Percentiles rank a stretch among this genome's conserved stretches.
Evolutionary conservation across 2,329 filamentous ascomycete genomes (phyloP).

Genomic region (Ascochyta viciae-villosae): DNA sequence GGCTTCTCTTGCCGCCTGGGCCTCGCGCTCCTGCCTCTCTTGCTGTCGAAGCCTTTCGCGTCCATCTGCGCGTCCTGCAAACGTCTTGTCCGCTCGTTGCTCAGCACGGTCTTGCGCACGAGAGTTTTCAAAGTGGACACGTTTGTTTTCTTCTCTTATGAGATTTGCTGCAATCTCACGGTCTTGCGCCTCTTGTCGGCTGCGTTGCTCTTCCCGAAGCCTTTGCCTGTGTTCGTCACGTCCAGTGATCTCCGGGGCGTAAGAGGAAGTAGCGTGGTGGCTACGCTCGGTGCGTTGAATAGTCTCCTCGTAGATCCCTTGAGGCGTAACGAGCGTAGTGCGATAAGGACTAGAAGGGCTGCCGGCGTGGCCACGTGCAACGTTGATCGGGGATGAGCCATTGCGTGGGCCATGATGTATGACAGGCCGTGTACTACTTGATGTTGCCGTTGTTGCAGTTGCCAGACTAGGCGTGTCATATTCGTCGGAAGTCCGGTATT

Average conservation of each 20-base stretch:
- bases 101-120: conserved; percentile 31
- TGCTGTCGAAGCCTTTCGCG: conserved; percentile 21
- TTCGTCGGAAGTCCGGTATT: conserved; percentile 40
- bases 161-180: conserved; percentile 22
- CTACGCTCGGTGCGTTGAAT: conserved; percentile 32
- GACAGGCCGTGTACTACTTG: conserved; percentile 33
- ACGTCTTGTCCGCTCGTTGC: conserved; percentile 28
- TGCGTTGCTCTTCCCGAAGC: conserved; percentile 28
- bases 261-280: conserved; percentile 28
- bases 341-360: conserved; percentile 28
- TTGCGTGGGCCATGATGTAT: conserved; percentile 33
- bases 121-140: conserved; percentile 37
- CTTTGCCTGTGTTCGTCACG: conserved; percentile 31
- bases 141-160: conserved; percentile 31
- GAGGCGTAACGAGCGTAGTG: conserved; percentile 29
- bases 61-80: conserved; percentile 25
- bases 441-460: conserved; percentile 11
- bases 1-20: conserved; percentile 11
- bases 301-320: conserved; percentile 17
- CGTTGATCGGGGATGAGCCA: conserved; percentile 1
- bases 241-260: conserved; percentile 32
- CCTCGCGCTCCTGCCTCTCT: conserved; percentile 17
- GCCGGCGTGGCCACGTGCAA: conserved; percentile 20
- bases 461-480: conserved; percentile 35
- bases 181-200: conserved; percentile 35